phyloP scores from a whole-genome alignment of 192 early-diverging fungal species.

The Rhizophagus clarus region DNA sequence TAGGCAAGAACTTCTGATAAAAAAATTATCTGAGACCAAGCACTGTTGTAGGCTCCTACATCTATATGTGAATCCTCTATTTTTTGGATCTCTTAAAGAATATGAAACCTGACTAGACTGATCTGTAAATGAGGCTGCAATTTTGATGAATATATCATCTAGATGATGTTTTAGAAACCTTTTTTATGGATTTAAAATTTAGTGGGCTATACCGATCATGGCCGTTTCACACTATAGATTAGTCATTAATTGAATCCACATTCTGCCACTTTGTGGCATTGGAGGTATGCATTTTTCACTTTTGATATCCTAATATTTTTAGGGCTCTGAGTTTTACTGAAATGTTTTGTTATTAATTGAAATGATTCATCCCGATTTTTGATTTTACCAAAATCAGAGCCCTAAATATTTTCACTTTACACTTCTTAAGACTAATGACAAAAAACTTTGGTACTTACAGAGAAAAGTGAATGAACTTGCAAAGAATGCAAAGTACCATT shows the following conservation, averaged over 20 bases:
- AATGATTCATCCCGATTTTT: no score
- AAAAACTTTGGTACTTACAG: slow-evolving; percentile 4
- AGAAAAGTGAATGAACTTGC: not conserved
- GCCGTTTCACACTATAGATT: slow-evolving; percentile 5
- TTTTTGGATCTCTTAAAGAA: no score
- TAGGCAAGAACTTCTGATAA: no score
- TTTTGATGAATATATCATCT: slow-evolving; percentile 15
- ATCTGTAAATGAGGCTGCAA: not conserved
- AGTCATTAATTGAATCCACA: slow-evolving; percentile 9
- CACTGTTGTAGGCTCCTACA: no score
- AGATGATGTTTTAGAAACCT: not conserved
- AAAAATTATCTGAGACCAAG: no score
- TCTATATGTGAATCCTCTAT: no score
- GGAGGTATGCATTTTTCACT: slow-evolving; percentile 6
- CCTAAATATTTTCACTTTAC: not conserved
- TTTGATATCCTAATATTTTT: not conserved
- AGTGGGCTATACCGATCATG: slow-evolving; percentile 16
- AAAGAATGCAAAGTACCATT: not conserved
- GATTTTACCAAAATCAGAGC: no score
- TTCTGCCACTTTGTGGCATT: slow-evolving; percentile 27
- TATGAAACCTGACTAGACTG: no score
- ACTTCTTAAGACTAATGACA: not conserved
- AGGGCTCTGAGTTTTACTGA: no score
- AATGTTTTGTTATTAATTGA: no score
- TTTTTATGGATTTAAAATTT: slow-evolving; percentile 11